Conservation (phyloP, 1,284 basidiomycete genomes). For the Peniophora sp. region DNA sequence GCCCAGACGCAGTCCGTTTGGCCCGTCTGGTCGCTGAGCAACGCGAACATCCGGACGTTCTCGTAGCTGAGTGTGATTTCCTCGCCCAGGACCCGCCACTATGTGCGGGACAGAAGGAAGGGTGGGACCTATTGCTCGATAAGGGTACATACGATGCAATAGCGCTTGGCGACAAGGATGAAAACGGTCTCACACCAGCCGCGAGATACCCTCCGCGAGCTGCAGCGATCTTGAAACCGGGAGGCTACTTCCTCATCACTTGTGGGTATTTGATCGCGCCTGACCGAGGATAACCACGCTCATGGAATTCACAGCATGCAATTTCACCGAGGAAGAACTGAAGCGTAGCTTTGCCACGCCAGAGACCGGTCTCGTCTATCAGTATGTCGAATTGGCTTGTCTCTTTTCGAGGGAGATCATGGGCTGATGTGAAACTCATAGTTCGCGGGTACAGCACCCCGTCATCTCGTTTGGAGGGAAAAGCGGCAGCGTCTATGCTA, state of each 20-base stretch:
- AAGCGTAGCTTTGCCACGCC: conserved; percentile 44
- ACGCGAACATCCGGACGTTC: conserved; percentile 29
- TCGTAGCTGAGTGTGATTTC: conserved; percentile 55
- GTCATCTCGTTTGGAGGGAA: conserved; percentile 72
- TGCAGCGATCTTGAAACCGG: conserved; percentile 48
- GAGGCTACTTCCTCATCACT: conserved; percentile 77
- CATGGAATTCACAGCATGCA: conserved; percentile 55
- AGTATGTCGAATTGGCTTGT: conserved; percentile 37
- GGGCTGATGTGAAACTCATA: conserved; percentile 20
- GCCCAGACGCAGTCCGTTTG: conserved; percentile 60
- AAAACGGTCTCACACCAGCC: conserved; percentile 44
- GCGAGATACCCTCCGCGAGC: conserved; percentile 59
- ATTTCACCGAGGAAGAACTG: conserved; percentile 84
- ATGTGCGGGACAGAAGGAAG: conserved; percentile 15
- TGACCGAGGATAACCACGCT: not conserved
- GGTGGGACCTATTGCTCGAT: conserved; percentile 68
- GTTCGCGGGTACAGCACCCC: conserved; percentile 64
- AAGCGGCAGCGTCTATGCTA: conserved; percentile 65
- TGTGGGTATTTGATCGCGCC: conserved; percentile 41
- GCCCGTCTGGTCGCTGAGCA: conserved; percentile 43
- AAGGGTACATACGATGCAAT: conserved; percentile 88
- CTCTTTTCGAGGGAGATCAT: not conserved
- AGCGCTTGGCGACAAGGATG: conserved; percentile 62
- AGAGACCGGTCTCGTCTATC: conserved; percentile 47
- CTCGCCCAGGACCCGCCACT: conserved; percentile 35